These are phyloP conservation scores for Starmerella floricola DNA, from an alignment of 805 yeast genomes.

Conservation along the genomic window DNA sequence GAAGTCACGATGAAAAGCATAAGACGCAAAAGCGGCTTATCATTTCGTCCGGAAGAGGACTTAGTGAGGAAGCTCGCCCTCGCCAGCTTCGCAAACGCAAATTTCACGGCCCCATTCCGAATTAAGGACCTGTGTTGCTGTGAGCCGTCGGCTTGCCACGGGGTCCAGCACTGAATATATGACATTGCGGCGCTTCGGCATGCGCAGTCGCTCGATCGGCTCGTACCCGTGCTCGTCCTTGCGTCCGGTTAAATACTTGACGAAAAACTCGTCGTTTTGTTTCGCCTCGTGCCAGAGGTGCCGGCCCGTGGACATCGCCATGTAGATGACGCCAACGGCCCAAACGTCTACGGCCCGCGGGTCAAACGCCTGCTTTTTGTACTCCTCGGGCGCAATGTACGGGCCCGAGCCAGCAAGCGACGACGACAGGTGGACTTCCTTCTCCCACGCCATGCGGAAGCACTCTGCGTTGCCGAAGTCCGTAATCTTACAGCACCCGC, in stretches of 20 bases:
- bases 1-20: too few relatives aligned
- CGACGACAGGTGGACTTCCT: conserved; percentile 45
- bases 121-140: conserved; percentile 72
- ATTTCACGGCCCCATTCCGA: conserved; percentile 94
- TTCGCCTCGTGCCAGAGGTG: conserved; percentile 79
- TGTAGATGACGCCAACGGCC: conserved; percentile 70
- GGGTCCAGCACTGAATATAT: conserved; percentile 88
- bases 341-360: conserved; percentile 74
- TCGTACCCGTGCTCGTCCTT: conserved; percentile 77
- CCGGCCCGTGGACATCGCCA: conserved; percentile 78
- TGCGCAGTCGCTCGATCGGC: conserved; percentile 72
- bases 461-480: conserved; percentile 90
- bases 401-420: conserved; percentile 81
- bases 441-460: conserved; percentile 79
- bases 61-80: conserved; percentile 16
- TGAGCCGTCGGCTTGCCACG: conserved; percentile 69
- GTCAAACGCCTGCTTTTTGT: conserved; percentile 43
- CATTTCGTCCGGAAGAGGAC: not conserved
- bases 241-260: conserved; percentile 60
- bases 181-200: conserved; percentile 84
- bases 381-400: conserved; percentile 86
- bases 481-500: conserved; percentile 54
- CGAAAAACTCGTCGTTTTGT: conserved; percentile 64
- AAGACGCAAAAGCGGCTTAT: not conserved
- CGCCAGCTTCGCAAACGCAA: conserved; percentile 61